Evolutionary conservation across 495 filamentous ascomycete species (phyloP).

Genomic region (Xylaria curta): DNA sequence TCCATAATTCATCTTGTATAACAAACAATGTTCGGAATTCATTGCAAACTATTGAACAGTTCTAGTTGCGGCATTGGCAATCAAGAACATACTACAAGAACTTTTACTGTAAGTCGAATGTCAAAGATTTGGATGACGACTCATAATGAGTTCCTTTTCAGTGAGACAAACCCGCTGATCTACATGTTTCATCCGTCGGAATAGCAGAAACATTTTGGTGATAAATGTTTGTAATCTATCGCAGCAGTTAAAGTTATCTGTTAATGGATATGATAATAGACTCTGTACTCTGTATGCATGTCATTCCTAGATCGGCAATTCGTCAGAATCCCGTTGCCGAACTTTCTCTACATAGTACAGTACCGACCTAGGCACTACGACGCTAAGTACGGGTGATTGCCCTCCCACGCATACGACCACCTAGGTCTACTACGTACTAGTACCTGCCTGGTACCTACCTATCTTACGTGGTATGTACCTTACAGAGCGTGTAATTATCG

Average conservation of each 20-base stretch:
- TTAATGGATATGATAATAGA: too few relatives aligned
- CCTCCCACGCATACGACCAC: background rate
- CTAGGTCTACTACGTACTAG: too few relatives aligned
- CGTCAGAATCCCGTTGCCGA: constrained; percentile 10
- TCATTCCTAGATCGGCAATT: constrained; percentile 2
- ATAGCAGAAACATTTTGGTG: background rate
- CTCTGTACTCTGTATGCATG: background rate
- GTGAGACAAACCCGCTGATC: background rate
- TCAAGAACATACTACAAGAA: background rate
- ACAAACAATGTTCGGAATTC: background rate
- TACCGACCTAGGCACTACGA: background rate
- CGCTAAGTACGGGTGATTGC: constrained; percentile 3
- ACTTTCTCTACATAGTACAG: background rate
- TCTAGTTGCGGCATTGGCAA: background rate
- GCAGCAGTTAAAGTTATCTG: too few relatives aligned
- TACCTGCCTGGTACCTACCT: too few relatives aligned
- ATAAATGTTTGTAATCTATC: too few relatives aligned
- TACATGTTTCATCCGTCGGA: background rate
- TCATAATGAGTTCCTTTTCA: background rate
- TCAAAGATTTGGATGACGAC: background rate
- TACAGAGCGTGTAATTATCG: background rate
- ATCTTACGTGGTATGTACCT: constrained; percentile 1
- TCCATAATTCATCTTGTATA: background rate
- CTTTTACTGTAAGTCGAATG: background rate
- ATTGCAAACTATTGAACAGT: background rate